Conservation (phyloP, 495 filamentous ascomycete genomes). For the Saxophila tyrrhenica region DNA sequence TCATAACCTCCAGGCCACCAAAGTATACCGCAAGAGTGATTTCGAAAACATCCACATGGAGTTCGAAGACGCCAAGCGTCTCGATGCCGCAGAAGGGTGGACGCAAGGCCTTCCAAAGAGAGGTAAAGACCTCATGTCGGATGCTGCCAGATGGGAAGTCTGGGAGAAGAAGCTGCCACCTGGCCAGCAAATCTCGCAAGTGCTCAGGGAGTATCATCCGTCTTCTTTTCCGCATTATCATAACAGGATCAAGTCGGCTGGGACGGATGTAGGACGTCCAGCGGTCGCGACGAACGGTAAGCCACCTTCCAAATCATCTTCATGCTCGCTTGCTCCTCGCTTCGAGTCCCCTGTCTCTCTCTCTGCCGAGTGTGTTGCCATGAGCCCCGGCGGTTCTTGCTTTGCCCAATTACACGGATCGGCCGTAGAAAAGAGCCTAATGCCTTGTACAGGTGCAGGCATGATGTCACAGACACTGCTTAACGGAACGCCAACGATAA, state of each 20-base stretch:
- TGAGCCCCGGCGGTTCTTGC: not conserved
- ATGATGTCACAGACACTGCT: no score
- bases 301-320: not conserved
- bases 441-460: not conserved
- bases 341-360: not conserved
- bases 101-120: constrained; percentile 53
- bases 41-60: constrained; percentile 43
- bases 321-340: not conserved
- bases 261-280: not conserved
- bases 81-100: constrained; percentile 60
- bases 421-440: not conserved
- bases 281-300: constrained; percentile 8
- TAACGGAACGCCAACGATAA: not conserved
- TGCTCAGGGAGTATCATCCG: constrained; percentile 18
- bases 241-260: not conserved
- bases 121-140: constrained; percentile 44
- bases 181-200: constrained; percentile 2
- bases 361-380: not conserved
- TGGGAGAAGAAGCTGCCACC: constrained; percentile 41
- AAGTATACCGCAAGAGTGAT: constrained; percentile 49
- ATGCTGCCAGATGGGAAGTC: constrained; percentile 57
- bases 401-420: not conserved
- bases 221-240: constrained; percentile 2
- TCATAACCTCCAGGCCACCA: constrained; percentile 41
- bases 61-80: constrained; percentile 44